Percentiles rank a stretch among this genome's conserved stretches.
Conservation (phyloP, 441 rosid genomes). For the Codiaeum variegatum region DNA sequence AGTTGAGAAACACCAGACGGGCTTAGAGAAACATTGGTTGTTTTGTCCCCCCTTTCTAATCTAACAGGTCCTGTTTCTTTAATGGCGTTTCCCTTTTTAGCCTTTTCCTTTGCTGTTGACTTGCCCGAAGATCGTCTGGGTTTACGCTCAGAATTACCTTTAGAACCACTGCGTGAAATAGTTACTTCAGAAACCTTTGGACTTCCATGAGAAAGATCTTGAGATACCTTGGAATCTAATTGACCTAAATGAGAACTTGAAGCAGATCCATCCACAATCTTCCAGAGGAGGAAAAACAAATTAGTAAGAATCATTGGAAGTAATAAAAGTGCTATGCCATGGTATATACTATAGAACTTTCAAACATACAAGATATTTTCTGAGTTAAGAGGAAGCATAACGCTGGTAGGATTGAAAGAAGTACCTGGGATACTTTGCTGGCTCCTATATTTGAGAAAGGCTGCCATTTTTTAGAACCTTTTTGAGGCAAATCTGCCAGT, state of each 20-base stretch:
- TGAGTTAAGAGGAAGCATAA: background rate
- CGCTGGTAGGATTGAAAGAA: background rate
- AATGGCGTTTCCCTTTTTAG: constrained; percentile 47
- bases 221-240: constrained; percentile 39
- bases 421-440: constrained; percentile 46
- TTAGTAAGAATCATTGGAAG: constrained; percentile 13
- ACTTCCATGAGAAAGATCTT: constrained; percentile 35
- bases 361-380: constrained; percentile 11
- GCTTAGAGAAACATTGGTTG: constrained; percentile 36
- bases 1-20: constrained; percentile 46
- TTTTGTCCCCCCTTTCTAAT: constrained; percentile 50
- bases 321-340: background rate
- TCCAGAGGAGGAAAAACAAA: constrained; percentile 20
- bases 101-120: constrained; percentile 53
- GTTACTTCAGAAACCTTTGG: constrained; percentile 38
- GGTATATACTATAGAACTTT: background rate
- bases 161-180: constrained; percentile 33
- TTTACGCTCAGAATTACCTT: constrained; percentile 69
- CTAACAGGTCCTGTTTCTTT: constrained; percentile 44
- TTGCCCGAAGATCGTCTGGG: constrained; percentile 64
- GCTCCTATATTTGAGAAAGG: constrained; percentile 38
- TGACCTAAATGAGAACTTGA: constrained; percentile 46
- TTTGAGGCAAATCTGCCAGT: constrained; percentile 28
- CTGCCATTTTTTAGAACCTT: constrained; percentile 44
- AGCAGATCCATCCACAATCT: constrained; percentile 60